Conservation (phyloP, 805 yeast genomes). For the Hagleromyces aurorensis region DNA sequence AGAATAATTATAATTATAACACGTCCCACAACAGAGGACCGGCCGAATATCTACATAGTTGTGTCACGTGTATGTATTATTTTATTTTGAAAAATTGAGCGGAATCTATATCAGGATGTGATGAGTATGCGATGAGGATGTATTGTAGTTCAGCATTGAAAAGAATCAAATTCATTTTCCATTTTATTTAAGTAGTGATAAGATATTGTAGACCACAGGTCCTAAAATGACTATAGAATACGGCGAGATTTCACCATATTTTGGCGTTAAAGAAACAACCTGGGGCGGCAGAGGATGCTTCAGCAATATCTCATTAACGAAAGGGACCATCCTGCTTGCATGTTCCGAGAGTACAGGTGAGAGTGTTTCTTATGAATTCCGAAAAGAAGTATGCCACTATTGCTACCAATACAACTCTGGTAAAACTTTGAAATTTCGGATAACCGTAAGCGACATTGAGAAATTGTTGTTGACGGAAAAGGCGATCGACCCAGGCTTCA, state of each 20-base stretch:
- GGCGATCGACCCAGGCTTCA: too few relatives aligned
- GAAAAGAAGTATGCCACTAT: conserved; percentile 52
- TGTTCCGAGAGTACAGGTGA: conserved; percentile 40
- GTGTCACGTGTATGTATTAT: too few relatives aligned
- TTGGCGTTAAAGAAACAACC: conserved; percentile 11
- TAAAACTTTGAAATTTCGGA: conserved; percentile 36
- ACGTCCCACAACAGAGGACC: too few relatives aligned
- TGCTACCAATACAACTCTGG: conserved; percentile 48
- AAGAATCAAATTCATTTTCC: too few relatives aligned
- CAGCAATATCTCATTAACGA: conserved; percentile 35
- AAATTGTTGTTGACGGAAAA: conserved; percentile 1
- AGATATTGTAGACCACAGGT: too few relatives aligned
- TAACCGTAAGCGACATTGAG: conserved; percentile 12
- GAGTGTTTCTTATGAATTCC: conserved; percentile 43
- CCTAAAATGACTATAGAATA: conserved; percentile 3
- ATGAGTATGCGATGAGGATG: too few relatives aligned
- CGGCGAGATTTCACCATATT: conserved; percentile 6
- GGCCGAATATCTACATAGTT: too few relatives aligned
- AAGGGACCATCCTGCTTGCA: conserved; percentile 35
- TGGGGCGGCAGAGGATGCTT: conserved; percentile 45
- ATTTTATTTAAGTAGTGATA: background rate
- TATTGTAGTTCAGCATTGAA: too few relatives aligned
- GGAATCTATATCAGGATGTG: too few relatives aligned
- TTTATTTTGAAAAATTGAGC: too few relatives aligned
- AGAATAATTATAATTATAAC: too few relatives aligned